phyloP scores from a whole-genome alignment of 2,329 filamentous ascomycete genomes.

The Fusarium chlamydosporum region DNA sequence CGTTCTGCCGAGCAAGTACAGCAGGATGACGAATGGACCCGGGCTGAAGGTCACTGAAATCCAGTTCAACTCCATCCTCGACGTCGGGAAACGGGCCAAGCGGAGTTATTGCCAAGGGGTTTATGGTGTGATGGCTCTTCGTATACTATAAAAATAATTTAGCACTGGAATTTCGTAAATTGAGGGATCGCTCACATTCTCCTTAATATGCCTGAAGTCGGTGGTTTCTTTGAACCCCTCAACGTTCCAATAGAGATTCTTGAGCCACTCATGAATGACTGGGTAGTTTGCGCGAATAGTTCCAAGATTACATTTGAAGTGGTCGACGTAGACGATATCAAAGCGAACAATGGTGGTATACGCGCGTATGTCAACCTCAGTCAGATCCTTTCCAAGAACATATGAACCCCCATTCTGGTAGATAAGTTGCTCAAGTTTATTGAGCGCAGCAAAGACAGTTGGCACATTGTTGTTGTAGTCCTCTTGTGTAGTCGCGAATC shows the following conservation, averaged over 20 bases:
- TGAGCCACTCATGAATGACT: too few relatives aligned
- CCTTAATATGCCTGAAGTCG: too few relatives aligned
- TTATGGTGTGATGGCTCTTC: conserved; percentile 49
- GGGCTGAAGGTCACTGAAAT: conserved; percentile 43
- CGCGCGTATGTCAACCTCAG: conserved; percentile 77
- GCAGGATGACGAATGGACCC: conserved; percentile 44
- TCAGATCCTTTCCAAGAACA: conserved; percentile 74
- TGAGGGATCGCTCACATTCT: too few relatives aligned
- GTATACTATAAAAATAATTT: conserved; percentile 61
- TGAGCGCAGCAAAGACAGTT: conserved; percentile 75
- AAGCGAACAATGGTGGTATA: conserved; percentile 62
- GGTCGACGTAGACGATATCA: too few relatives aligned
- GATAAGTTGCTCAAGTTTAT: conserved; percentile 73
- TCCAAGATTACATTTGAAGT: too few relatives aligned
- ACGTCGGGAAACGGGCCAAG: conserved; percentile 49
- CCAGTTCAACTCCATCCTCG: conserved; percentile 41
- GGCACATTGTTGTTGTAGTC: conserved; percentile 74
- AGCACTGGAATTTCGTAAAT: too few relatives aligned
- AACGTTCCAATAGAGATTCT: too few relatives aligned
- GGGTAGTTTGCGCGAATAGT: too few relatives aligned
- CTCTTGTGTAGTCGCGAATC: conserved; percentile 71
- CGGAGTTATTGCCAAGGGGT: conserved; percentile 50
- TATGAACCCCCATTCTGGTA: conserved; percentile 63
- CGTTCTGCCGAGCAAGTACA: conserved; percentile 45
- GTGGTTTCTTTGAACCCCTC: too few relatives aligned